Percentiles rank a stretch among this genome's conserved stretches.
These are phyloP conservation scores for Herpetospermum pedunculosum DNA, from an alignment of 306 rosid species.

Conservation along the genomic window DNA sequence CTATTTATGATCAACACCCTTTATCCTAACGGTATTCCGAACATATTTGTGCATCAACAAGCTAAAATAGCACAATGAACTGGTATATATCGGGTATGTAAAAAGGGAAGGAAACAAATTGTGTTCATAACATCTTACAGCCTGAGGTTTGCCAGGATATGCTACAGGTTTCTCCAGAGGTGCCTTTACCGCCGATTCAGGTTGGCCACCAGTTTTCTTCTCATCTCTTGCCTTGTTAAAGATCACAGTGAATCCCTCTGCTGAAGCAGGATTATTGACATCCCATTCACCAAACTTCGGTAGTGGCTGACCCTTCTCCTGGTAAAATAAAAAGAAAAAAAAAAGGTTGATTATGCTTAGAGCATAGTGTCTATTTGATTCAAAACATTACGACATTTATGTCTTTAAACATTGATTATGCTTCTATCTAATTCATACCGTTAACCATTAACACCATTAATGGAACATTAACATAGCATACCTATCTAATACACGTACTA, in stretches of 20 bases:
- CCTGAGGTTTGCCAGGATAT: conserved; percentile 55
- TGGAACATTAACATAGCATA: neutral
- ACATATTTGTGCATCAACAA: neutral
- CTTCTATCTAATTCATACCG: too few species aligned
- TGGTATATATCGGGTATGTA: neutral
- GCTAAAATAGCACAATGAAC: conserved; percentile 7
- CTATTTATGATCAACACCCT: neutral
- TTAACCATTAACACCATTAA: neutral
- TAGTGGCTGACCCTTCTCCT: conserved; percentile 93
- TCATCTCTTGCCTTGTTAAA: conserved; percentile 97
- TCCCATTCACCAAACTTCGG: conserved; percentile 99
- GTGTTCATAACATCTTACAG: conserved; percentile 43
- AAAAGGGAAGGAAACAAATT: neutral
- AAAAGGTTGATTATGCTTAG: neutral
- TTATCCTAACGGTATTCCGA: neutral
- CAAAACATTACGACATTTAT: neutral
- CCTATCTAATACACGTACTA: neutral
- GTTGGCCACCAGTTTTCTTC: conserved; percentile 90
- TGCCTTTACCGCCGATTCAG: conserved; percentile 83
- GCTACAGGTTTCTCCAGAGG: conserved; percentile 42
- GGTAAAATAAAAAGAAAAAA: conserved; percentile 10
- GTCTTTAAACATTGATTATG: neutral
- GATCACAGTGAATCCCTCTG: conserved; percentile 98
- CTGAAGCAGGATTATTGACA: conserved; percentile 97
- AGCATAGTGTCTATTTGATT: neutral